Conservation (phyloP, 2,329 filamentous ascomycete genomes). For the Cryphonectria parasitica region DNA sequence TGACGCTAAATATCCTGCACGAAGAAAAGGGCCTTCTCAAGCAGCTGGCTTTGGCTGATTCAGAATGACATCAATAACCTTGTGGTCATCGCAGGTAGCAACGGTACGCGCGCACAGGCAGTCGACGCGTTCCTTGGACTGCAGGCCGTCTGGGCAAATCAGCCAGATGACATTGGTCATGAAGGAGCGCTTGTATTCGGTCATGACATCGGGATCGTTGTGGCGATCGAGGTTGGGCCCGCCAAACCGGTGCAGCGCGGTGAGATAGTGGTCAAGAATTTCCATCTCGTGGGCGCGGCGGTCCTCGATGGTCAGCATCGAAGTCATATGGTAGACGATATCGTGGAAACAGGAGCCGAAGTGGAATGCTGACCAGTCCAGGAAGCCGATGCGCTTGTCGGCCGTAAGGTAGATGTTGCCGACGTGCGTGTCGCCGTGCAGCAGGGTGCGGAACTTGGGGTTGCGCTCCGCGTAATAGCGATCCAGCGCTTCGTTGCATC, state of each 20-base stretch:
- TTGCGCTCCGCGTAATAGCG: slow-evolving; percentile 39
- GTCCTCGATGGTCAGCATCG: slow-evolving; percentile 40
- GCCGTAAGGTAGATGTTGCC: slow-evolving; percentile 40
- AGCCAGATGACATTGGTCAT: slow-evolving; percentile 40
- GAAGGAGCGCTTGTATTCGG: slow-evolving; percentile 39
- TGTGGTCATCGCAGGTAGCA: slow-evolving; percentile 43
- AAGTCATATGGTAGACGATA: slow-evolving; percentile 41
- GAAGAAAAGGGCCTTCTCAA: neutral
- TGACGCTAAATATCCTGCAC: neutral
- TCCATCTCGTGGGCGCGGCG: slow-evolving; percentile 40
- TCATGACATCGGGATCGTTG: slow-evolving; percentile 35
- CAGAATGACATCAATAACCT: slow-evolving; percentile 38
- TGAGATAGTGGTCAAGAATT: slow-evolving; percentile 41
- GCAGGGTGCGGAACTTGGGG: slow-evolving; percentile 39
- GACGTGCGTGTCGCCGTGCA: slow-evolving; percentile 43
- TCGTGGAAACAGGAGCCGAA: slow-evolving; percentile 44
- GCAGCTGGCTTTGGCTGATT: neutral
- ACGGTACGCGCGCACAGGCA: slow-evolving; percentile 41
- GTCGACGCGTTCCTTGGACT: slow-evolving; percentile 42
- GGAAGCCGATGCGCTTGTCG: slow-evolving; percentile 35
- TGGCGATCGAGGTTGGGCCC: slow-evolving; percentile 36
- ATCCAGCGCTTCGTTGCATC: slow-evolving; percentile 38
- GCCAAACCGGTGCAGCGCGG: slow-evolving; percentile 33
- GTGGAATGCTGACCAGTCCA: slow-evolving; percentile 44
- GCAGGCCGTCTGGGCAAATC: slow-evolving; percentile 37